Conservation (phyloP, 805 yeast genomes). For the Torulaspora gathmanii region DNA sequence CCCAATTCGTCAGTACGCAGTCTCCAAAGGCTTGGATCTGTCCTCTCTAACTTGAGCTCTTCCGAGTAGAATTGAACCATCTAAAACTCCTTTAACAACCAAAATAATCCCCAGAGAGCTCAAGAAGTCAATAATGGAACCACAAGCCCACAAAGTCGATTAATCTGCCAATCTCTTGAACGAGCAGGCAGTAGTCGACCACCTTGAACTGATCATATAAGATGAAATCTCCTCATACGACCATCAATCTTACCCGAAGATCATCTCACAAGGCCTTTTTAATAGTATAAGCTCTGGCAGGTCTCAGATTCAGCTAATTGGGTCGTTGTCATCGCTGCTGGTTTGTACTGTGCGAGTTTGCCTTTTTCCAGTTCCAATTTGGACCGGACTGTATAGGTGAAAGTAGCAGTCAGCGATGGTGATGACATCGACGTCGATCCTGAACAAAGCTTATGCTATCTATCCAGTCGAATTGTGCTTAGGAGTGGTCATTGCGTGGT, state of each 20-base stretch:
- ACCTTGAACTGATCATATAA: background rate
- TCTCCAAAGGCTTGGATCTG: conserved; percentile 75
- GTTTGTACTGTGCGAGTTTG: background rate
- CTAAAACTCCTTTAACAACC: background rate
- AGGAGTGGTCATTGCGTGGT: conserved; percentile 20
- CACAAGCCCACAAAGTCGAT: background rate
- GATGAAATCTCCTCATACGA: conserved; percentile 3
- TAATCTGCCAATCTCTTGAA: background rate
- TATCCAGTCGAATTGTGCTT: conserved; percentile 19
- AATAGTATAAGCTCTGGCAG: background rate
- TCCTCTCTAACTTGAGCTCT: conserved; percentile 54
- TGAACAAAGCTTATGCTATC: conserved; percentile 7
- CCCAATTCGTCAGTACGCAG: conserved; percentile 67
- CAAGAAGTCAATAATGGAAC: background rate
- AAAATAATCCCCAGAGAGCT: background rate
- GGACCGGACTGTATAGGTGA: background rate
- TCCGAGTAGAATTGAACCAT: conserved; percentile 54
- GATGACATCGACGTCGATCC: background rate
- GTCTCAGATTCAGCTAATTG: background rate
- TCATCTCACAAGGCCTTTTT: background rate
- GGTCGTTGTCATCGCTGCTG: background rate
- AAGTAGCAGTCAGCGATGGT: background rate
- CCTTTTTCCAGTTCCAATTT: background rate
- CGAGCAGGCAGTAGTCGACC: background rate
- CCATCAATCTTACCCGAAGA: background rate